Evolutionary conservation across 805 yeast species (phyloP), one percentile per base, ranked within the genome.

Genomic region (Yamadazyma sp.): DNA sequence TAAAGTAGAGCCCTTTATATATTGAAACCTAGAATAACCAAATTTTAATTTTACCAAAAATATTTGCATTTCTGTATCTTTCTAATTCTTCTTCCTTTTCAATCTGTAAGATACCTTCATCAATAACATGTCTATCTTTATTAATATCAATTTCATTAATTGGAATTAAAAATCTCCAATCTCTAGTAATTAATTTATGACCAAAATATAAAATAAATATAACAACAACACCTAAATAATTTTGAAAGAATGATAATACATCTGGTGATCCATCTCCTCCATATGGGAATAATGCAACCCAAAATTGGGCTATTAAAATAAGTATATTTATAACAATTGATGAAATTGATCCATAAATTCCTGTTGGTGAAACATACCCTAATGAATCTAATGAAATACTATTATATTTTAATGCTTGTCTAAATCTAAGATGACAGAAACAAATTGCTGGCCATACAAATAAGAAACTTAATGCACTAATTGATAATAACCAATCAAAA

Each of bases 401-500:
- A 39, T 53, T 49, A 40, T 47, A 46, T 36, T 51, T 56, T 57
- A 66, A 58, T 7, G 66, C 69, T 4, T 47, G 48, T 49, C 73
- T 57, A 47, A 66, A 65, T 42, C 73, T 52, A 31, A 65, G 50
- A 37, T 66, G 71, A 18, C 70, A 58, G 15, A 62, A 42, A 38
- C 68, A 60, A 42, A 66, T 65, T 11, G 64, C 56, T 26, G 58
- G 55, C 73, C 73, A 66, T 8, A 70, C 65, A 45, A 66, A 66
- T 26, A 66, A 53, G 39, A 65, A 66, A 6, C 69, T 60, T 33
- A 66, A 49, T 13, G 69, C 73, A 20, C 68, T 60, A 27, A 66
- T 62, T 13, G 70, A 58, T 42, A 66, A 60, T 40, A 66, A 56
- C 69, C 70, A 66, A 31, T 50, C 53, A 47, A 66, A 66, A 4